These are phyloP conservation scores for Rhynchosporium graminicola DNA, from an alignment of 2,329 filamentous ascomycete genomes.

Conservation along the genomic window DNA sequence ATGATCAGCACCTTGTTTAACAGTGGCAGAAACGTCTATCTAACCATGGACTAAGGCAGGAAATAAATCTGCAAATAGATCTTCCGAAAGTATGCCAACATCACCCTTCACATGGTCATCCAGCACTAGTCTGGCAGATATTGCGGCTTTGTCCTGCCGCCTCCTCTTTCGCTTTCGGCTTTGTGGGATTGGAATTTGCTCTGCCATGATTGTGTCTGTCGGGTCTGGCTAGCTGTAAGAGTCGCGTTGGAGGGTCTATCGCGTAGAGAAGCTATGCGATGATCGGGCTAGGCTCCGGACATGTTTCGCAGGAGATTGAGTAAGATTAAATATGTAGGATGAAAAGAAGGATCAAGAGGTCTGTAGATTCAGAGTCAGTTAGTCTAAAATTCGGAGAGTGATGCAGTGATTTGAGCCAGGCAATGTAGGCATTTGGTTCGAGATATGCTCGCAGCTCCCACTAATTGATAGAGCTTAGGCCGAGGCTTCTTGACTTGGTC, in stretches of 20 bases:
- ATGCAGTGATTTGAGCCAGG: constrained; percentile 2
- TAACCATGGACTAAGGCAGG: constrained; percentile 57
- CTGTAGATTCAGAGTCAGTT: constrained; percentile 14
- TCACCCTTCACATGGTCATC: constrained; percentile 86
- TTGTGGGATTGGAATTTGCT: constrained; percentile 29
- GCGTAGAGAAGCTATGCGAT: constrained; percentile 22
- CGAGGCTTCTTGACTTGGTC: constrained; percentile 17
- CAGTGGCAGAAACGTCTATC: background rate
- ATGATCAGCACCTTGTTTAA: constrained; percentile 16
- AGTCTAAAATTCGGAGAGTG: constrained; percentile 11
- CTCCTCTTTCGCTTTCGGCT: constrained; percentile 50
- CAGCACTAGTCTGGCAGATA: constrained; percentile 78
- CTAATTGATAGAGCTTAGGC: constrained; percentile 13
- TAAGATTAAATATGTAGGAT: background rate
- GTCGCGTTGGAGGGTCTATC: constrained; percentile 27
- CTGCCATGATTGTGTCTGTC: constrained; percentile 24
- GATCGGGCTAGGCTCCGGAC: constrained; percentile 21
- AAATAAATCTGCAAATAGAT: constrained; percentile 82
- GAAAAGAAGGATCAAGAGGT: background rate
- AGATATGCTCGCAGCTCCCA: constrained; percentile 16
- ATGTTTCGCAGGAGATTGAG: background rate
- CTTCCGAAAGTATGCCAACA: constrained; percentile 81
- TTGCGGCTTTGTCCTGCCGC: constrained; percentile 69
- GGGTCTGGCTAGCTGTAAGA: background rate
- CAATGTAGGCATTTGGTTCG: constrained; percentile 11